Evolutionary conservation across 176 grass and related monocot species (phyloP), one percentile per base, ranked within the genome.

Genomic region (Pharus latifolius): DNA sequence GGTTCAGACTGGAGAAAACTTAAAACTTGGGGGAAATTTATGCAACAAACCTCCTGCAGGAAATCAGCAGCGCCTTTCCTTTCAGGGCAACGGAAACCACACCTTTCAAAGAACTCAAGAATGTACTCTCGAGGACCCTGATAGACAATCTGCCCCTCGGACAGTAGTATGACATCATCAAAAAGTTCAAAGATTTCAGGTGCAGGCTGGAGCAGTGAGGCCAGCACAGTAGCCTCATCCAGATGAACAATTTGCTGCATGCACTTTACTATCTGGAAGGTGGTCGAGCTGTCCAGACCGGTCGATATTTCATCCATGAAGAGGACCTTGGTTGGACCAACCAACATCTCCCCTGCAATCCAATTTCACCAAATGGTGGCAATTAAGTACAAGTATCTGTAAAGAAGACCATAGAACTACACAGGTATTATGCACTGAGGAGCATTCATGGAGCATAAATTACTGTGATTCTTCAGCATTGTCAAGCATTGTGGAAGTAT

Each of bases 231-330:
- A 32, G 94, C 87, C 71, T 98, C 89, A 13, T 86, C 94, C 41
- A 93, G 45, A 57, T 98, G 94, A 12, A 98, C 89, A 25, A 98
- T 83, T 78, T 93, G 94, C 76, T 93, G 94, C 78, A 93, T 88
- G 75, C 89, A 98, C 71, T 82, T 88, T 28, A 93, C 67, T 16
- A 98, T 90, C 65, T 98, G 94, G 74, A 82, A 93, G 22, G 94
- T 90, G 32, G 94, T 98, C 60, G 94, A 98, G 84, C 86, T 92
- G 89, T 98, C 94, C 33, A 98, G 72, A 20, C 94, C 89, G 9
- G 94, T 98, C 57, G 94, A 98, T 83, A 98, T 98, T 80, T 97
- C 94, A 45, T 97, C 94, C 94, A 97, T 97, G 86, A 92, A 98
- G 54, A 93, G 62, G 50, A 98, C 89, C 70, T 90, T 98, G 53